Base-by-base conservation (phyloP, 2,329 filamentous ascomycete genomes). In the Ophiostoma perfectum region DNA sequence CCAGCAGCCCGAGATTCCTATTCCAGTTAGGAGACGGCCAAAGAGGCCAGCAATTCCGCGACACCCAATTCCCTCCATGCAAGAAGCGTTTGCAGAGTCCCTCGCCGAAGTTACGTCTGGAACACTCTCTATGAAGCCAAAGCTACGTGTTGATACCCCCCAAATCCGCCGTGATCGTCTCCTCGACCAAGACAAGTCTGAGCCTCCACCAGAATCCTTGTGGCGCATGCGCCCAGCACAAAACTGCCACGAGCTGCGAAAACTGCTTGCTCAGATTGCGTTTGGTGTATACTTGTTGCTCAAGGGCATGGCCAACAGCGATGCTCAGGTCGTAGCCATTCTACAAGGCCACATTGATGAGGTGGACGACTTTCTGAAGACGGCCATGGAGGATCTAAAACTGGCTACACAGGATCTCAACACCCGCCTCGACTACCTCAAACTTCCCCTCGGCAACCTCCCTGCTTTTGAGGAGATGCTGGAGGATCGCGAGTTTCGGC, bases 261-360 rank as follows among this genome's bases (percentile, higher is more conserved):
- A 97, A 80, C 86, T 97, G 65, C 86, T 96, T 75, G 89, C 94
- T 16, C 94, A 98, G 78, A 93, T 98, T 73, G 90, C 92, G 1
- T 98, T 98, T 77, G 94, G 95, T 27, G 89, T 98, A 49, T 93
- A 97, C 77, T 82, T 98, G 62, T 80, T 98, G 69, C 86, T 96
- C 68, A 89, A 93, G 74, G 88, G 89, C 70, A 86, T 96, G 77
- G 93, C 95, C 67, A 96, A 94, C 78, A 96, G 92, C 73, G 91
- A 96, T 73, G 84, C 88, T 45, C 91, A 96, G 76, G 94, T 97
- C 12, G 89, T 97, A 71, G 88, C 85, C 72, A 98, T 98, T 67
- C 82, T 98, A 68, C 92, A 97, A 75, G 88, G 87, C 14, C 94
- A 98, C 77, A 95, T 98, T 70, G 91, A 97, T 75, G 94, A 98